phyloP scores from a whole-genome alignment of 2,329 filamentous ascomycete genomes.

The Penicillium sp. region DNA sequence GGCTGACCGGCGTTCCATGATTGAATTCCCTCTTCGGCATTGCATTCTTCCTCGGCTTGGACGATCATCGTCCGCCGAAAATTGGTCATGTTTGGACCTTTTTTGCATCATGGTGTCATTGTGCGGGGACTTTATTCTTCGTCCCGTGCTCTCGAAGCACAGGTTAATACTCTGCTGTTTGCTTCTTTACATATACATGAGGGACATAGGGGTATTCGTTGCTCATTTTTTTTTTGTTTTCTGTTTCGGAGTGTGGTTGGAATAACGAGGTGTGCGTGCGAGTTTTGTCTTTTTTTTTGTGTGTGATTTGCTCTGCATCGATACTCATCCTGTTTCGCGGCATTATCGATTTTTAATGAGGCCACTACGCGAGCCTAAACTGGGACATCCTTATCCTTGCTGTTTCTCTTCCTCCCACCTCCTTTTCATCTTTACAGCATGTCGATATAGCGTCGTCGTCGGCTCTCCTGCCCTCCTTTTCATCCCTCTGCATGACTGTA shows the following conservation, averaged over 20 bases:
- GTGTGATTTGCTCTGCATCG: slow-evolving; percentile 25
- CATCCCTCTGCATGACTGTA: slow-evolving; percentile 38
- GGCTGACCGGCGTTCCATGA: slow-evolving; percentile 9
- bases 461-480: slow-evolving; percentile 22
- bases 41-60: slow-evolving; percentile 15
- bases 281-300: slow-evolving; percentile 17
- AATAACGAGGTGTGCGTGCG: slow-evolving; percentile 23
- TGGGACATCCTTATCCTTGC: slow-evolving; percentile 23
- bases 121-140: slow-evolving; percentile 18
- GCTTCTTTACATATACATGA: slow-evolving; percentile 42
- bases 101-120: slow-evolving; percentile 28
- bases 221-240: slow-evolving; percentile 26
- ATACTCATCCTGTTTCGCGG: slow-evolving; percentile 26
- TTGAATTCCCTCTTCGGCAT: slow-evolving; percentile 18
- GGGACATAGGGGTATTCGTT: slow-evolving; percentile 39
- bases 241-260: slow-evolving; percentile 29
- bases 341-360: slow-evolving; percentile 31
- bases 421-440: slow-evolving; percentile 18
- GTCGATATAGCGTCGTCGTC: slow-evolving; percentile 21
- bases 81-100: slow-evolving; percentile 21
- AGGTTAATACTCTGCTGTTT: slow-evolving; percentile 36
- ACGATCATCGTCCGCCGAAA: slow-evolving; percentile 8
- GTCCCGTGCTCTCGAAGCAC: slow-evolving; percentile 12
- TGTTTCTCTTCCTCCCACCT: slow-evolving; percentile 16
- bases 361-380: slow-evolving; percentile 26